Evolutionary conservation across 2,329 filamentous ascomycete species (phyloP).

Genomic region (Phyllosticta citribraziliensis): DNA sequence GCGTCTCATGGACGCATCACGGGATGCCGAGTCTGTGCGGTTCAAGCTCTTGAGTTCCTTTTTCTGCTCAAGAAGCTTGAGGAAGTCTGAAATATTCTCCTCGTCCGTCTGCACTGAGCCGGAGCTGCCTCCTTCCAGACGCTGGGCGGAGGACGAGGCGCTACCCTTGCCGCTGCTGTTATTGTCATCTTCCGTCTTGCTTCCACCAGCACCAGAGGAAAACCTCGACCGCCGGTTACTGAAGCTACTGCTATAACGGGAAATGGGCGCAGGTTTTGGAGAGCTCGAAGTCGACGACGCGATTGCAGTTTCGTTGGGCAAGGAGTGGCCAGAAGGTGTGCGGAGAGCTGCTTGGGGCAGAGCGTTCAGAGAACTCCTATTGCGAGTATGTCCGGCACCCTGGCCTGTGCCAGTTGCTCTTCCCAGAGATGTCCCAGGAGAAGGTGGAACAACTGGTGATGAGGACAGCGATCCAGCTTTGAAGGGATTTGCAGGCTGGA

Average conservation of each 20-base stretch:
- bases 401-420: constrained; percentile 19
- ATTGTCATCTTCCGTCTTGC: constrained; percentile 63
- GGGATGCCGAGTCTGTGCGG: constrained; percentile 45
- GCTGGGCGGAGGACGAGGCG: constrained; percentile 54
- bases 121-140: constrained; percentile 43
- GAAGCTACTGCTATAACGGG: constrained; percentile 89
- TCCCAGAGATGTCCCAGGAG: constrained; percentile 40
- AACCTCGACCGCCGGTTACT: constrained; percentile 70
- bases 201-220: constrained; percentile 60
- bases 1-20: constrained; percentile 61
- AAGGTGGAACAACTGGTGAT: constrained; percentile 57
- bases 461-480: constrained; percentile 92
- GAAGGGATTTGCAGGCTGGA: constrained; percentile 64
- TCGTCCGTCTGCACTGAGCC: constrained; percentile 69
- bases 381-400: constrained; percentile 45
- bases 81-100: constrained; percentile 85
- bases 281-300: constrained; percentile 63
- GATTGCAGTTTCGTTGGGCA: constrained; percentile 50
- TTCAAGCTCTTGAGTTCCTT: constrained; percentile 80
- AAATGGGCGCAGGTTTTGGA: constrained; percentile 67
- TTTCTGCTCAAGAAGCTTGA: constrained; percentile 78
- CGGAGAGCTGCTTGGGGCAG: constrained; percentile 66
- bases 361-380: constrained; percentile 62
- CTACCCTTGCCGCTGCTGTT: constrained; percentile 73
- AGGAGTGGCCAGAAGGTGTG: constrained; percentile 42